phyloP scores from a whole-genome alignment of 2,329 filamentous ascomycete genomes.

The Ceratocystis cubensis region DNA sequence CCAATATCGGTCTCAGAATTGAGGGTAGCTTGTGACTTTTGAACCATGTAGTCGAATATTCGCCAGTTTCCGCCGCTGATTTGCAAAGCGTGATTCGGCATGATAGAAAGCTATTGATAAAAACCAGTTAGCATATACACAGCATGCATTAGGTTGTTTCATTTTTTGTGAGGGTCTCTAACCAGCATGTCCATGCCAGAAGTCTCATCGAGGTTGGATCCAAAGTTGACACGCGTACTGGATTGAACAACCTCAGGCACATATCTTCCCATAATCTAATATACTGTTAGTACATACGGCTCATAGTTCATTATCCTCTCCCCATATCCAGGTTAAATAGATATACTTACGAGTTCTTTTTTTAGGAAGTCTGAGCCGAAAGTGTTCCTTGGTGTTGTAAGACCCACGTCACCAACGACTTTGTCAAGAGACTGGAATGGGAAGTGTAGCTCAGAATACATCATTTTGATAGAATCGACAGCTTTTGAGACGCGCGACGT shows the following conservation, averaged over 20 bases:
- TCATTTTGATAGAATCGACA: conserved; percentile 58
- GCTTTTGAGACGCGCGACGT: conserved; percentile 59
- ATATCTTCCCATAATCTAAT: conserved; percentile 51
- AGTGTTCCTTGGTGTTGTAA: conserved; percentile 51
- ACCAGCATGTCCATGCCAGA: conserved; percentile 82
- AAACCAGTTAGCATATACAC: neutral
- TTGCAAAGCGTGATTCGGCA: conserved; percentile 68
- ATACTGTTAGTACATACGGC: neutral
- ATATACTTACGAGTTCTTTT: conserved; percentile 41
- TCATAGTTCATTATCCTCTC: too few species aligned
- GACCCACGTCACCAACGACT: conserved; percentile 52
- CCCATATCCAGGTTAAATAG: neutral
- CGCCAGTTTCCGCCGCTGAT: conserved; percentile 83
- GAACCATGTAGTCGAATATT: conserved; percentile 77
- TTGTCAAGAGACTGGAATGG: conserved; percentile 68
- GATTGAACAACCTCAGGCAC: conserved; percentile 76
- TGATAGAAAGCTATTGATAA: conserved; percentile 56
- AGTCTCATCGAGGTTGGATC: conserved; percentile 71
- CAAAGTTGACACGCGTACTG: conserved; percentile 87
- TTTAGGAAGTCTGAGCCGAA: conserved; percentile 64
- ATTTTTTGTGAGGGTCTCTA: conserved; percentile 13
- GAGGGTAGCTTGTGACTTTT: conserved; percentile 47
- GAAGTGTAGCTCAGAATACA: conserved; percentile 74
- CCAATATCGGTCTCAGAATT: conserved; percentile 56
- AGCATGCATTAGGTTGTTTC: neutral